Percentiles rank a stretch among this genome's conserved stretches.
Conservation (phyloP, 768 basidiomycete genomes). For the Amanita exitialis region DNA sequence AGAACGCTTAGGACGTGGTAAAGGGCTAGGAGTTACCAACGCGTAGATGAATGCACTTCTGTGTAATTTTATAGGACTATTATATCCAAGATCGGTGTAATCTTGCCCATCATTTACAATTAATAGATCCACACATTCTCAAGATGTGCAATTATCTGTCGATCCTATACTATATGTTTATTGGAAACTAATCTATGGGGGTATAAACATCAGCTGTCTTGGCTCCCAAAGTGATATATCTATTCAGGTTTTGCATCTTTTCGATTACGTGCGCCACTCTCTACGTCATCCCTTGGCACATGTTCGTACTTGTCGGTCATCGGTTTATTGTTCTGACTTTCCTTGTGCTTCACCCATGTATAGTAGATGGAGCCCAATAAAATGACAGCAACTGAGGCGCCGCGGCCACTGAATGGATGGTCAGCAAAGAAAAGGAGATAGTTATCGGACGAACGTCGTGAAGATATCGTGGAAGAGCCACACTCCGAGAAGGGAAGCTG, state of each 20-base stretch:
- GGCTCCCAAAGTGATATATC: background rate
- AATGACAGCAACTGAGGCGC: conserved; percentile 71
- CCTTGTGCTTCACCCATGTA: conserved; percentile 79
- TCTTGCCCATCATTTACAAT: background rate
- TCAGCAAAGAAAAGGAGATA: background rate
- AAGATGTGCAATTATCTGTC: background rate
- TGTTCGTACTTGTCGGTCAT: conserved; percentile 40
- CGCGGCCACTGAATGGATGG: conserved; percentile 52
- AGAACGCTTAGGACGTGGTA: conserved; percentile 61
- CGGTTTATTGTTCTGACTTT: conserved; percentile 34
- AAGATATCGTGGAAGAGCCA: conserved; percentile 78
- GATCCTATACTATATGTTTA: background rate
- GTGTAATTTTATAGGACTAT: background rate
- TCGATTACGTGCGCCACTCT: conserved; percentile 30
- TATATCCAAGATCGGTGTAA: background rate
- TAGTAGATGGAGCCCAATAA: conserved; percentile 77
- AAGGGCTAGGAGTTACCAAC: conserved; percentile 2
- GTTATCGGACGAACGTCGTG: conserved; percentile 44
- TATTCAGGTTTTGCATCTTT: conserved; percentile 11
- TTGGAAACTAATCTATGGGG: background rate
- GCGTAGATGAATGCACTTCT: background rate
- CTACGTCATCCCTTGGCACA: conserved; percentile 54
- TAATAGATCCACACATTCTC: background rate
- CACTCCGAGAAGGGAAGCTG: conserved; percentile 76
- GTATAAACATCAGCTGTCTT: background rate